A percentile compares a stretch with the other conserved stretches of the same genome.
Evolutionary conservation across 345 rosid genomes (phyloP).

Genomic region (Limnanthes douglasii): DNA sequence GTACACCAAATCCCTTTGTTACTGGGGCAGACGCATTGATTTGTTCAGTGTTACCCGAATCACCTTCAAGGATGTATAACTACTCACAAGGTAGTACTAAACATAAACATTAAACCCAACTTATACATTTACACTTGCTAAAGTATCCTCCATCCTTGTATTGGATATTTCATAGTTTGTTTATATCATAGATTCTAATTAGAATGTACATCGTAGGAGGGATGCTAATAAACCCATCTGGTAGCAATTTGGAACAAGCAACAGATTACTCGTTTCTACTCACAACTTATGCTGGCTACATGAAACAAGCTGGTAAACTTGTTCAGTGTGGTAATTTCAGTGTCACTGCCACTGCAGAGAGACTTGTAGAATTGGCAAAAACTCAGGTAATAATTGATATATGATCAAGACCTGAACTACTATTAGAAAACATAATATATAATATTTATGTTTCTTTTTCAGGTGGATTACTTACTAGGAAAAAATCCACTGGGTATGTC

Average conservation of each 20-base stretch:
- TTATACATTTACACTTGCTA: not conserved
- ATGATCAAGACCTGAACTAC: too few relatives aligned
- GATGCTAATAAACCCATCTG: slow-evolving; percentile 32
- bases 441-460: too few relatives aligned
- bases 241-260: slow-evolving; percentile 44
- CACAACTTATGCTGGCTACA: slow-evolving; percentile 22
- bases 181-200: not conserved
- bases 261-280: slow-evolving; percentile 37
- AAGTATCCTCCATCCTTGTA: not conserved
- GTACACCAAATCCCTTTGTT: slow-evolving; percentile 7
- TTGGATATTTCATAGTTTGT: not conserved
- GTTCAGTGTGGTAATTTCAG: slow-evolving; percentile 19
- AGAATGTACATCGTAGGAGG: slow-evolving; percentile 20
- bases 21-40: slow-evolving; percentile 24
- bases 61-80: slow-evolving; percentile 16
- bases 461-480: slow-evolving; percentile 58
- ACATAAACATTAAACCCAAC: not conserved
- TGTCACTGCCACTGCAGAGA: slow-evolving; percentile 9
- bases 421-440: too few relatives aligned
- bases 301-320: slow-evolving; percentile 5
- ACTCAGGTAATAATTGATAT: not conserved
- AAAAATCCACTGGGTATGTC: slow-evolving; percentile 45
- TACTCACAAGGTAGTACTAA: not conserved
- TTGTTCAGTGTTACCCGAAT: slow-evolving; percentile 37
- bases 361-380: slow-evolving; percentile 21